Evolutionary conservation across 2,329 filamentous ascomycete genomes (phyloP).

Genomic region (Fusarium denticulatum): DNA sequence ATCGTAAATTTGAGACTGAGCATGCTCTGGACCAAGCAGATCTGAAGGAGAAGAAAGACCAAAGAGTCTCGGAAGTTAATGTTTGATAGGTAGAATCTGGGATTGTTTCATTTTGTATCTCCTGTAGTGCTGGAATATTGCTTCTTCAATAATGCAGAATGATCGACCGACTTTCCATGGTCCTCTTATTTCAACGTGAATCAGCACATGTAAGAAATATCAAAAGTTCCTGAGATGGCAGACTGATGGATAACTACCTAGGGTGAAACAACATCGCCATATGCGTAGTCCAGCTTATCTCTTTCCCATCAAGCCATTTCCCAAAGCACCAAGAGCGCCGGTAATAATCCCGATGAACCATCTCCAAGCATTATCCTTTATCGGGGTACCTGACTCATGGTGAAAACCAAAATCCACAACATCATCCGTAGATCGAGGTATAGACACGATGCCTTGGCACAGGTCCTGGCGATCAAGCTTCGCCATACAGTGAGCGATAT

Average conservation of each 20-base stretch:
- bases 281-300: not conserved
- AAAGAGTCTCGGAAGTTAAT: not conserved
- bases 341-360: not conserved
- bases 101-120: not conserved
- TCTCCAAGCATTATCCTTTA: not conserved
- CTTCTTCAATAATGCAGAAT: not conserved
- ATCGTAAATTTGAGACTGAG: slow-evolving; percentile 38
- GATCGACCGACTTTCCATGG: not conserved
- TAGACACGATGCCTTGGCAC: not conserved
- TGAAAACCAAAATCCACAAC: not conserved
- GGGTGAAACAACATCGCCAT: not conserved
- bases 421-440: not conserved
- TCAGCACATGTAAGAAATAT: not conserved
- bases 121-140: not conserved
- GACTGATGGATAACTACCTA: not conserved
- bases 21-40: slow-evolving; percentile 14
- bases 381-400: not conserved
- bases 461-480: not conserved
- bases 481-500: not conserved
- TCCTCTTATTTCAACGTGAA: not conserved
- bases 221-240: not conserved
- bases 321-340: not conserved
- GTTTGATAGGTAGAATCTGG: slow-evolving; percentile 13
- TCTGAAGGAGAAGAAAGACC: not conserved
- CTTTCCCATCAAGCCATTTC: not conserved